These are phyloP conservation scores for Sarocladium brachiariae DNA, from an alignment of 2,329 filamentous ascomycete species.

Conservation along the genomic window DNA sequence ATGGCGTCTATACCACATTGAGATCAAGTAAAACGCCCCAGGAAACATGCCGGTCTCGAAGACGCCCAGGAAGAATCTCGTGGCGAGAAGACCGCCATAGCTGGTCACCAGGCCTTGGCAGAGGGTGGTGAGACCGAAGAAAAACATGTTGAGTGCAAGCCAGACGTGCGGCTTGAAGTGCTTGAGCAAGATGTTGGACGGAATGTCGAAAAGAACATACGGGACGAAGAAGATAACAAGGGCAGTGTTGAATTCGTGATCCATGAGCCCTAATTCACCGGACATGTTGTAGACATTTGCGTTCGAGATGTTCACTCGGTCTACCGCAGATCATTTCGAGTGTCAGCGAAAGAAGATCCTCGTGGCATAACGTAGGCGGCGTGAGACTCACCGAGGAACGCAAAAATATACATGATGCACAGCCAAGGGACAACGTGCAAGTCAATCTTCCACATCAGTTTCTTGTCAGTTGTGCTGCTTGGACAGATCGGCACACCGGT, in stretches of 20 bases:
- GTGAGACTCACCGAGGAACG: conserved; percentile 48
- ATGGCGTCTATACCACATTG: conserved; percentile 82
- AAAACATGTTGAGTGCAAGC: conserved; percentile 77
- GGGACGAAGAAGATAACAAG: conserved; percentile 78
- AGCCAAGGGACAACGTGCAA: conserved; percentile 65
- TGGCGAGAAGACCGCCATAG: conserved; percentile 69
- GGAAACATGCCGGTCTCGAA: conserved; percentile 69
- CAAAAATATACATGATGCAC: conserved; percentile 63
- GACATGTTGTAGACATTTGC: conserved; percentile 61
- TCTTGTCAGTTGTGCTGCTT: conserved; percentile 53
- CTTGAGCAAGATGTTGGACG: conserved; percentile 35
- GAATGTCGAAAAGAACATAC: conserved; percentile 66
- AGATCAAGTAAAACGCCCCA: conserved; percentile 59
- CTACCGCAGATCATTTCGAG: conserved; percentile 21
- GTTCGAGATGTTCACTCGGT: conserved; percentile 75
- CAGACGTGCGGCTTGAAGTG: conserved; percentile 52
- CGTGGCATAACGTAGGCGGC: not conserved
- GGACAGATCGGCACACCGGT: conserved; percentile 30
- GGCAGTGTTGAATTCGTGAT: conserved; percentile 63
- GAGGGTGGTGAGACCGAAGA: conserved; percentile 69
- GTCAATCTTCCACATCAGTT: conserved; percentile 64
- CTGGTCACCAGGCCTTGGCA: conserved; percentile 72
- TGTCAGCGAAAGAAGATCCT: not conserved
- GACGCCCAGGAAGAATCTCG: conserved; percentile 78
- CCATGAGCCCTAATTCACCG: conserved; percentile 53